Evolutionary conservation across 1,284 basidiomycete genomes (phyloP).

Genomic region (Cutaneotrichosporon cutaneum): DNA sequence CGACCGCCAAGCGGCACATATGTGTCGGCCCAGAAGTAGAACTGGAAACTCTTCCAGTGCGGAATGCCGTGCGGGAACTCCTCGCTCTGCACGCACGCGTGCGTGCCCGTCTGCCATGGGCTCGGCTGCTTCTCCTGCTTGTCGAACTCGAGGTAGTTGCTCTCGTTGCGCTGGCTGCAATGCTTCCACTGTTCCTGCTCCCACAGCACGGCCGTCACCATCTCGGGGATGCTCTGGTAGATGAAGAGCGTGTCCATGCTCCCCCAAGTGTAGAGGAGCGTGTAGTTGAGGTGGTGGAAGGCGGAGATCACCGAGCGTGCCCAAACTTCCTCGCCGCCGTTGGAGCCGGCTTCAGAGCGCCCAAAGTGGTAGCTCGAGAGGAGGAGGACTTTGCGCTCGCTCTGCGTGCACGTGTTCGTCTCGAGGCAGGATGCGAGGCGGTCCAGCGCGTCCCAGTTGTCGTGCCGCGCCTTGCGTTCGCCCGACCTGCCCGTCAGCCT

Average conservation of each 20-base stretch:
- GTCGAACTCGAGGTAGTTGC: slow-evolving; percentile 22
- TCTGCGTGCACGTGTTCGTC: slow-evolving; percentile 18
- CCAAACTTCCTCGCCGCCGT: slow-evolving; percentile 29
- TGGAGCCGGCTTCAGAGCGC: slow-evolving; percentile 8
- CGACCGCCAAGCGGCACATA: slow-evolving; percentile 36
- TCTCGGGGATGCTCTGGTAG: slow-evolving; percentile 39
- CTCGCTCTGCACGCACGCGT: slow-evolving; percentile 25
- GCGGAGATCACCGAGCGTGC: slow-evolving; percentile 32
- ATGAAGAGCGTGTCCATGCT: slow-evolving; percentile 37
- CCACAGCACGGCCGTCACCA: slow-evolving; percentile 36
- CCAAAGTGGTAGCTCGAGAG: slow-evolving; percentile 37
- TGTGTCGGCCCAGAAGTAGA: slow-evolving; percentile 42
- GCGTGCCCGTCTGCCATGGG: slow-evolving; percentile 20
- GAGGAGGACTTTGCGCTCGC: slow-evolving; percentile 33
- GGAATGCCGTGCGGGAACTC: slow-evolving; percentile 41
- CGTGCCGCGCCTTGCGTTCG: background rate
- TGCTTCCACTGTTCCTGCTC: slow-evolving; percentile 22
- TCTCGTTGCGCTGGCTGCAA: slow-evolving; percentile 29
- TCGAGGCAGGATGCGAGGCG: slow-evolving; percentile 26
- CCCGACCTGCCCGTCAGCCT: background rate
- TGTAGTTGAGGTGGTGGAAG: slow-evolving; percentile 36
- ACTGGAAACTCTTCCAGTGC: slow-evolving; percentile 45
- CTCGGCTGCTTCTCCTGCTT: slow-evolving; percentile 13
- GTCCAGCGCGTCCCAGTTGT: slow-evolving; percentile 13
- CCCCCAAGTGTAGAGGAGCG: slow-evolving; percentile 34